phyloP scores from a whole-genome alignment of 306 rosid genomes.

The Trifolium dubium region DNA sequence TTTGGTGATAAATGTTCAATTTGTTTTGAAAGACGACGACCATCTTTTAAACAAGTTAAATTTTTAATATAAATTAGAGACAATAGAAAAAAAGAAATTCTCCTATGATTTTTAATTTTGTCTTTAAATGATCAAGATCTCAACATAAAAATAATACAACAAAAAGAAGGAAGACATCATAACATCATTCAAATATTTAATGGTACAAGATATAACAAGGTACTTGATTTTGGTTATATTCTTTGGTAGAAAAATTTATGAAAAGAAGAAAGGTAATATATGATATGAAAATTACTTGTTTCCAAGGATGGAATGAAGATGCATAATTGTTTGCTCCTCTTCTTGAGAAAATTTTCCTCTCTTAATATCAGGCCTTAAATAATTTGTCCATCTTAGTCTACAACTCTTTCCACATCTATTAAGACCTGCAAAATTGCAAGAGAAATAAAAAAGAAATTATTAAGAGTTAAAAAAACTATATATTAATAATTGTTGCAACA shows the following conservation, averaged over 20 bases:
- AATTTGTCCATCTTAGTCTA: constrained; percentile 88
- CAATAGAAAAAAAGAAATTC: background rate
- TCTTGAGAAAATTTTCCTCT: constrained; percentile 86
- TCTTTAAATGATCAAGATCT: background rate
- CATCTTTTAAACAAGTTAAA: background rate
- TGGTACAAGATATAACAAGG: background rate
- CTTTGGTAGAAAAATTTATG: background rate
- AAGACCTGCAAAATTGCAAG: constrained; percentile 56
- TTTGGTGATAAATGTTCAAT: too few relatives aligned
- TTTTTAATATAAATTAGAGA: background rate
- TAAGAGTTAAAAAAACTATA: background rate
- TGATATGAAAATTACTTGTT: constrained; percentile 61
- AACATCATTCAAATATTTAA: background rate
- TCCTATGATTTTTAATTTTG: background rate
- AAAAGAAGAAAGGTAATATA: background rate
- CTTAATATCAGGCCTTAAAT: constrained; percentile 87
- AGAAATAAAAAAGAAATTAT: background rate
- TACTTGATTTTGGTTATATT: background rate
- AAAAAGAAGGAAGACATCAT: too few relatives aligned
- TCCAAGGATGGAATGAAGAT: constrained; percentile 90
- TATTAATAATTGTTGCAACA: background rate
- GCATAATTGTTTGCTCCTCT: constrained; percentile 82
- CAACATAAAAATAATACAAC: background rate
- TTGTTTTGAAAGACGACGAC: too few relatives aligned
- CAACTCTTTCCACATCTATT: constrained; percentile 95